phyloP scores from a whole-genome alignment of 768 basidiomycete genomes.

The Mycena alexandri region DNA sequence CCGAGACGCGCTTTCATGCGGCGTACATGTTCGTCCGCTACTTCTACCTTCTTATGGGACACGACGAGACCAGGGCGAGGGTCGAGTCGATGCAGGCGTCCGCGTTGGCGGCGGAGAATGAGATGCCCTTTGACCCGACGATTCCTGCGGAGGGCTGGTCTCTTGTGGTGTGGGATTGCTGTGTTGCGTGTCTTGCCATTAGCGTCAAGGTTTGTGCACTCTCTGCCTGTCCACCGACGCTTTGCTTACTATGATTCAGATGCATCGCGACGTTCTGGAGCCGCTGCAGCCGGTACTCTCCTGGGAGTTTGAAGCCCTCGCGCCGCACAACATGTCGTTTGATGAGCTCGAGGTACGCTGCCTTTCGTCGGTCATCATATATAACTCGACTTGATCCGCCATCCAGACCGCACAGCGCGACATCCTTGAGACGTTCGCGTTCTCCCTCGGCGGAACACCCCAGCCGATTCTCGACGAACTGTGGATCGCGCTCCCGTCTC shows the following conservation, averaged over 20 bases:
- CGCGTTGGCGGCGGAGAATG: slow-evolving; percentile 12
- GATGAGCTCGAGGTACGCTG: slow-evolving; percentile 67
- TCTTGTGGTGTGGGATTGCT: slow-evolving; percentile 68
- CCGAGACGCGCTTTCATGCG: slow-evolving; percentile 76
- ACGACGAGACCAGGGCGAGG: slow-evolving; percentile 23
- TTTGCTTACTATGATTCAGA: slow-evolving; percentile 48
- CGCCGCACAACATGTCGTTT: slow-evolving; percentile 59
- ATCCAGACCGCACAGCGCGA: slow-evolving; percentile 68
- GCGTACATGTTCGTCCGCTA: slow-evolving; percentile 71
- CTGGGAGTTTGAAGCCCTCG: slow-evolving; percentile 62
- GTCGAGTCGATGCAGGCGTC: slow-evolving; percentile 33
- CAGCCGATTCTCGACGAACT: slow-evolving; percentile 71
- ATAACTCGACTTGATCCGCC: slow-evolving; percentile 7
- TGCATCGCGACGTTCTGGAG: slow-evolving; percentile 72
- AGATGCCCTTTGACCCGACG: slow-evolving; percentile 20
- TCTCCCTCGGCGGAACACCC: slow-evolving; percentile 64
- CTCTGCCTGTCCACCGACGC: too few species aligned
- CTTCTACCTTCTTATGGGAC: slow-evolving; percentile 55
- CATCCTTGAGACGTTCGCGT: slow-evolving; percentile 61
- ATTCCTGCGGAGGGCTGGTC: slow-evolving; percentile 44
- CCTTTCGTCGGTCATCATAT: background rate
- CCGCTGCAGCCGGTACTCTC: slow-evolving; percentile 68
- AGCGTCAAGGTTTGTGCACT: slow-evolving; percentile 65
- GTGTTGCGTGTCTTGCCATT: slow-evolving; percentile 68
- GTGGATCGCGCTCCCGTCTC: slow-evolving; percentile 66